Evolutionary conservation across 2,329 filamentous ascomycete genomes (phyloP).

Genomic region (Aspergillus pseudoviridinutans): DNA sequence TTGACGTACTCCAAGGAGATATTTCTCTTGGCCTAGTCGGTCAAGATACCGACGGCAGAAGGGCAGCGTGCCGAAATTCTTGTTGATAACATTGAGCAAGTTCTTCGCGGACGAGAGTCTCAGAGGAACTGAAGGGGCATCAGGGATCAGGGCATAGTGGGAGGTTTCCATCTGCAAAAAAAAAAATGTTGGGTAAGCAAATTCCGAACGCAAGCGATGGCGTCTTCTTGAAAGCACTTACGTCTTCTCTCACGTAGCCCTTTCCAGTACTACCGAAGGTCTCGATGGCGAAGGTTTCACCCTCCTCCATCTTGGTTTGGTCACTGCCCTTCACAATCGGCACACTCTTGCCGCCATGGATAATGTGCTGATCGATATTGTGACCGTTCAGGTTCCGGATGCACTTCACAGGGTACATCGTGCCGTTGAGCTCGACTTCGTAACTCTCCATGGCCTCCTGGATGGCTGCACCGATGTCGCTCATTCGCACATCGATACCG

Average conservation of each 20-base stretch:
- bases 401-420: constrained; percentile 73
- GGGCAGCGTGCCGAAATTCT: constrained; percentile 91
- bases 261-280: constrained; percentile 93
- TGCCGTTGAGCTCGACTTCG: constrained; percentile 77
- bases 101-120: constrained; percentile 78
- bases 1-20: constrained; percentile 72
- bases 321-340: constrained; percentile 88
- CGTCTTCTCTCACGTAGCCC: constrained; percentile 81
- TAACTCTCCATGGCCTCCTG: constrained; percentile 94
- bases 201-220: background rate
- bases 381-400: constrained; percentile 87
- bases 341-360: constrained; percentile 87
- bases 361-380: constrained; percentile 82
- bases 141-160: constrained; percentile 74
- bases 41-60: constrained; percentile 90
- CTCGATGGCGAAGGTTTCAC: constrained; percentile 91
- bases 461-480: constrained; percentile 77
- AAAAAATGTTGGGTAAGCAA: constrained; percentile 5
- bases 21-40: constrained; percentile 90
- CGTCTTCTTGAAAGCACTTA: constrained; percentile 40
- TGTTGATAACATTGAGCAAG: constrained; percentile 83
- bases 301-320: constrained; percentile 95
- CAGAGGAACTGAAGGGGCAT: constrained; percentile 72
- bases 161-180: constrained; percentile 65
- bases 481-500: constrained; percentile 85